Conservation (phyloP, 2,329 filamentous ascomycete species). For the Neonectria magnoliae region DNA sequence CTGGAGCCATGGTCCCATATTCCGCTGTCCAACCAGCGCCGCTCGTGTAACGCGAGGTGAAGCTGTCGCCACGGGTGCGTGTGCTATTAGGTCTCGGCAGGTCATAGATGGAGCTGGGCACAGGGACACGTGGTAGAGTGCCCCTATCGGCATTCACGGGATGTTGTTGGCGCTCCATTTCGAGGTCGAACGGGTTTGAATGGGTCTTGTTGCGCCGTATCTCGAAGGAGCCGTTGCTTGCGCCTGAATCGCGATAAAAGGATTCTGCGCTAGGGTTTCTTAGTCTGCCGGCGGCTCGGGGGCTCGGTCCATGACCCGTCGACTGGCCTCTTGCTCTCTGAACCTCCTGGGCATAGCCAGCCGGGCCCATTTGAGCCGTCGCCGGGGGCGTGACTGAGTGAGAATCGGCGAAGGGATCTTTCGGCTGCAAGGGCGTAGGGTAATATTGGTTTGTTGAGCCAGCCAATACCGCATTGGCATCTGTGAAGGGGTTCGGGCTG, state of each 20-base stretch:
- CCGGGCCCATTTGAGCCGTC: slow-evolving; percentile 44
- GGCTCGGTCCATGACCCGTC: slow-evolving; percentile 44
- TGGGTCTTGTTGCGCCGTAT: slow-evolving; percentile 65
- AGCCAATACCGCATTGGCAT: slow-evolving; percentile 54
- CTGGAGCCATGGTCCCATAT: slow-evolving; percentile 2
- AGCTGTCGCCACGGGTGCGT: slow-evolving; percentile 52
- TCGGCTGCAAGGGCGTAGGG: slow-evolving; percentile 42
- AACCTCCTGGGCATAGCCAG: slow-evolving; percentile 58
- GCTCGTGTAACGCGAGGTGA: slow-evolving; percentile 60
- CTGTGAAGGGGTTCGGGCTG: slow-evolving; percentile 46
- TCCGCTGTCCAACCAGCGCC: slow-evolving; percentile 41
- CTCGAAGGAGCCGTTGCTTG: slow-evolving; percentile 56
- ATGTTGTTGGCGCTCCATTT: slow-evolving; percentile 48
- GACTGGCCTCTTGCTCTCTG: slow-evolving; percentile 61
- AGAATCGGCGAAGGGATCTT: slow-evolving; percentile 59
- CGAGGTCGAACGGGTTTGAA: slow-evolving; percentile 73
- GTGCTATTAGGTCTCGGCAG: slow-evolving; percentile 55
- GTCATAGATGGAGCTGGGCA: slow-evolving; percentile 41
- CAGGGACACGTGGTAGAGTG: slow-evolving; percentile 33
- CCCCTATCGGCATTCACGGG: slow-evolving; percentile 33
- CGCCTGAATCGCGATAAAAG: slow-evolving; percentile 53
- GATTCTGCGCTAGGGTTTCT: slow-evolving; percentile 42
- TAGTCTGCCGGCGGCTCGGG: slow-evolving; percentile 44
- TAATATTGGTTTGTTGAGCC: slow-evolving; percentile 53
- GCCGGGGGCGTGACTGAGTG: slow-evolving; percentile 52